These are phyloP conservation scores for Eucalyptus dawsonii DNA, from an alignment of 345 rosid genomes.

Conservation along the genomic window DNA sequence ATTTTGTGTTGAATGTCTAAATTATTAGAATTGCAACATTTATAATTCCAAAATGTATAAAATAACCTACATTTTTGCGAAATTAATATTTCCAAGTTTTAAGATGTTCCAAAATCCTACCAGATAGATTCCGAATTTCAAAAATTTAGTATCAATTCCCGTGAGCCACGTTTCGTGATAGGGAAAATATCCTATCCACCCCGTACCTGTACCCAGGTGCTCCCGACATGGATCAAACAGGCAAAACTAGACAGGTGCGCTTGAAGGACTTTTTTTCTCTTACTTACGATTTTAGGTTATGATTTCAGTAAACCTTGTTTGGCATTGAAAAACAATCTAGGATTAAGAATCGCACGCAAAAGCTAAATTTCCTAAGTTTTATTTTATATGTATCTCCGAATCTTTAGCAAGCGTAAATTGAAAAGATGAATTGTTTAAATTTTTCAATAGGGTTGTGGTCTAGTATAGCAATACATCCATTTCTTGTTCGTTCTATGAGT, in stretches of 20 bases:
- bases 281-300: not conserved
- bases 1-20: not conserved
- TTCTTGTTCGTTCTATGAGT: not conserved
- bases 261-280: not conserved
- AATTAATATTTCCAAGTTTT: not conserved
- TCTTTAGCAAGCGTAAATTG: not conserved
- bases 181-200: not conserved
- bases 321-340: not conserved
- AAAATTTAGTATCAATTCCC: not conserved
- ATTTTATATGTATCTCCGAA: not conserved
- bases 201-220: not conserved
- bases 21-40: not conserved
- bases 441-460: not conserved
- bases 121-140: rapidly evolving
- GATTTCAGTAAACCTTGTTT: not conserved
- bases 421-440: not conserved
- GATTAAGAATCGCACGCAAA: not conserved
- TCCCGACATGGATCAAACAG: not conserved
- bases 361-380: not conserved
- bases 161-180: not conserved
- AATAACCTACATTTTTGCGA: not conserved
- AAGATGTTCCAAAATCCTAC: not conserved
- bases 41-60: not conserved
- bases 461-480: not conserved
- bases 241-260: not conserved